Percentiles rank a stretch among this genome's conserved stretches.
Evolutionary conservation across 2,329 filamentous ascomycete genomes (phyloP).

Genomic region (Pseudogymnoascus sp.): DNA sequence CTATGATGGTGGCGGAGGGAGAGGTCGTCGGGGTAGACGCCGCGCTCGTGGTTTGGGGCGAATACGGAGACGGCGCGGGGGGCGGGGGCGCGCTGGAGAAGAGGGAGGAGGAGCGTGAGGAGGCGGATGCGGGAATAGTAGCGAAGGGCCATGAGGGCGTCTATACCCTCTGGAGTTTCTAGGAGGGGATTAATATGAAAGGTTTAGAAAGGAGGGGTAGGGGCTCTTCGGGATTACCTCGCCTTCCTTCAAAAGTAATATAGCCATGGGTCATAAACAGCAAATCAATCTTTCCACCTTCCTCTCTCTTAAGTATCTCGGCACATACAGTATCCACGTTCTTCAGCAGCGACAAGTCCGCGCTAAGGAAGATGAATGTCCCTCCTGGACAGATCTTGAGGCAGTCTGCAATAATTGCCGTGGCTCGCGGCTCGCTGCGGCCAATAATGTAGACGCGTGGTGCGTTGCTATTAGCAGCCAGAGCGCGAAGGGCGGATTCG

Average conservation of each 20-base stretch:
- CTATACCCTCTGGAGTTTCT: conserved; percentile 29
- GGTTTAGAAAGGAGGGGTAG: not conserved
- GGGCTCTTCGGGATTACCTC: conserved; percentile 14
- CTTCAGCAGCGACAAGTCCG: conserved; percentile 25
- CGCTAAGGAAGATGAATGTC: conserved; percentile 28
- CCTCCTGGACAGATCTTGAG: conserved; percentile 24
- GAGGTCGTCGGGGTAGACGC: conserved; percentile 20
- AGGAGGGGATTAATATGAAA: not conserved
- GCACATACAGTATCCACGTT: conserved; percentile 27
- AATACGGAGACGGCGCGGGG: conserved; percentile 29
- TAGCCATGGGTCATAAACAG: conserved; percentile 28
- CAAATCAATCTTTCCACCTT: conserved; percentile 27
- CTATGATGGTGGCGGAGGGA: conserved; percentile 28
- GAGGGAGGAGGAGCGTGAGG: conserved; percentile 24
- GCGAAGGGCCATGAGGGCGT: conserved; percentile 23
- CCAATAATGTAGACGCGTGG: conserved; percentile 30
- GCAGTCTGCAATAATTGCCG: conserved; percentile 24
- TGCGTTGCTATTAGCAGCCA: not conserved
- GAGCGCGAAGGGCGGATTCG: conserved; percentile 5
- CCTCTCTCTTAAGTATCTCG: conserved; percentile 24
- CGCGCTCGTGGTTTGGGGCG: conserved; percentile 26
- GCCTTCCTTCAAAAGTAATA: conserved; percentile 19
- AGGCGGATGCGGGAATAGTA: conserved; percentile 29
- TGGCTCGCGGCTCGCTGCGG: conserved; percentile 24
- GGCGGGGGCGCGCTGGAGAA: conserved; percentile 17